A percentile compares a stretch with the other conserved stretches of the same genome.
These are phyloP conservation scores for Elongisporangium undulatum DNA, from an alignment of 352 stramenopile genomes.

Conservation along the genomic window DNA sequence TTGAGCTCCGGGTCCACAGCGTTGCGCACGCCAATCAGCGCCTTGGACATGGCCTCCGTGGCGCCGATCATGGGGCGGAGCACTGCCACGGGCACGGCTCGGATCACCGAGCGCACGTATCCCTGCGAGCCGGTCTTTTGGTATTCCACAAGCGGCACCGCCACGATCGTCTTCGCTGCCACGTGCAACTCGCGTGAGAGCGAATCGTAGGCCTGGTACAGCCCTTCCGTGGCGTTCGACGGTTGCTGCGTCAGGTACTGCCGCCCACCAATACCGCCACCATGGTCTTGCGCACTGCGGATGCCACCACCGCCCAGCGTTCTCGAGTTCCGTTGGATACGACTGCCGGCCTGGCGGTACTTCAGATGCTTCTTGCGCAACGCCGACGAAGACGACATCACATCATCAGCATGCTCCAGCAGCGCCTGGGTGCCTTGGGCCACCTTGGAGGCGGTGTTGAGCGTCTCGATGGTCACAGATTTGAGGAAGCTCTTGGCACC, in stretches of 20 bases:
- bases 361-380: constrained; percentile 69
- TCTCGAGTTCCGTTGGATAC: constrained; percentile 77
- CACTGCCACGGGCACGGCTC: constrained; percentile 81
- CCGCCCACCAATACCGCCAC: constrained; percentile 69
- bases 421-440: constrained; percentile 79
- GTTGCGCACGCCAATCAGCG: constrained; percentile 84
- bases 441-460: constrained; percentile 83
- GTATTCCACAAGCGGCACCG: constrained; percentile 87
- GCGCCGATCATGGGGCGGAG: constrained; percentile 86
- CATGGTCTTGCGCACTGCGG: constrained; percentile 60
- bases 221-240: constrained; percentile 71
- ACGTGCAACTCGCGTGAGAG: constrained; percentile 79
- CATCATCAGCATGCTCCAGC: constrained; percentile 79
- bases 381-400: constrained; percentile 61
- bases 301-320: constrained; percentile 76
- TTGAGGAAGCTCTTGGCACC: constrained; percentile 86
- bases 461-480: constrained; percentile 84
- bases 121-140: constrained; percentile 87
- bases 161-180: constrained; percentile 86
- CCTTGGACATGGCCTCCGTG: constrained; percentile 81
- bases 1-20: constrained; percentile 86
- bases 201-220: constrained; percentile 85
- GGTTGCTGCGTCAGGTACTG: constrained; percentile 82
- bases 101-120: constrained; percentile 86
- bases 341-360: constrained; percentile 72